These are phyloP conservation scores for Candida glucosophila DNA, from an alignment of 1,139 yeast species.

Conservation along the genomic window DNA sequence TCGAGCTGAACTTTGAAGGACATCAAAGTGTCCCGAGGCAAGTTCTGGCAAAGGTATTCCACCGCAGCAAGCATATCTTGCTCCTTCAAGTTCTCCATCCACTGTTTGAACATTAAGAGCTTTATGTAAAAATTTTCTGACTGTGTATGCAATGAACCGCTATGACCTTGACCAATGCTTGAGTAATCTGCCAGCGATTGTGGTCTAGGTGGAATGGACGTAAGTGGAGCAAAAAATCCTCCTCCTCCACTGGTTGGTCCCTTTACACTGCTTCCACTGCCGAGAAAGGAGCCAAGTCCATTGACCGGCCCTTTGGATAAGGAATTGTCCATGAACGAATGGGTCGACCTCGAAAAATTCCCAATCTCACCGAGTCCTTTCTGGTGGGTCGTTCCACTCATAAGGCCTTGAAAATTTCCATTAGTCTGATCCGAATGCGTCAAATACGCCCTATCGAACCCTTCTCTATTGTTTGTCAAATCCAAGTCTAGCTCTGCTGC, in stretches of 20 bases:
- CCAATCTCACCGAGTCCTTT: conserved; percentile 11
- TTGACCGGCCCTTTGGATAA: too few species aligned
- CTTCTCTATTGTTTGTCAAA: conserved; percentile 17
- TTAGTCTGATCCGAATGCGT: conserved; percentile 4
- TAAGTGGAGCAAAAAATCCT: conserved; percentile 13
- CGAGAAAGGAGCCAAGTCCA: conserved; percentile 3
- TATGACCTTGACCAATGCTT: too few species aligned
- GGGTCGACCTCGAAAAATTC: too few species aligned
- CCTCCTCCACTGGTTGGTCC: conserved; percentile 3
- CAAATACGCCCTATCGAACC: too few species aligned
- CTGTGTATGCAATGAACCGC: conserved; percentile 9
- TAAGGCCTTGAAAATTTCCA: too few species aligned
- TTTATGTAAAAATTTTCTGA: conserved; percentile 28
- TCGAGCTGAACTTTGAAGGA: conserved; percentile 37
- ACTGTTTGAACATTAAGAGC: conserved; percentile 44
- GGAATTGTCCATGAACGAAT: too few species aligned
- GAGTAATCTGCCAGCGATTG: conserved; percentile 37
- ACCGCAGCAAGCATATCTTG: conserved; percentile 52
- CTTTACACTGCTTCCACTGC: conserved; percentile 3
- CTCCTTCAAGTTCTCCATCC: conserved; percentile 51
- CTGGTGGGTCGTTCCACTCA: too few species aligned
- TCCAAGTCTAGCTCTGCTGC: conserved; percentile 42
- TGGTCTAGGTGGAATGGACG: conserved; percentile 32
- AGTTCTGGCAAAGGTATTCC: conserved; percentile 47
- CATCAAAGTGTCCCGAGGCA: conserved; percentile 39